phyloP scores from a whole-genome alignment of 2,329 filamentous ascomycete species.

The Gyromitra esculenta region DNA sequence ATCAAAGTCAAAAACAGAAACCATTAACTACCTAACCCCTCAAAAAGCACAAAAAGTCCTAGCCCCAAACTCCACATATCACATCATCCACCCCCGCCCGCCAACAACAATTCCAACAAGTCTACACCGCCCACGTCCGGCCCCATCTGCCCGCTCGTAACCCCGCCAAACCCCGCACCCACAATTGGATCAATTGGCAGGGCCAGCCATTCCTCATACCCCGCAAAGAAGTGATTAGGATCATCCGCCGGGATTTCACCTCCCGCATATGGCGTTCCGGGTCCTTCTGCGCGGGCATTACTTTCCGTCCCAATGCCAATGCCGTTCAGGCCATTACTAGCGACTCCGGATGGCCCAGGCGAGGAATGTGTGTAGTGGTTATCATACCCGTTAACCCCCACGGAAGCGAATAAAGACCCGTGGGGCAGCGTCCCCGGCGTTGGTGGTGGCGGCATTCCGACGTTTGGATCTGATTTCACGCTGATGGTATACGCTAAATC shows the following conservation, averaged over 20 bases:
- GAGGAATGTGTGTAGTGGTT: conserved; percentile 26
- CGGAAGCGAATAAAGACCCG: neutral
- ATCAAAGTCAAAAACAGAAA: neutral
- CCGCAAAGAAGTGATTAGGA: conserved; percentile 47
- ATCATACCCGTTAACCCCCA: conserved; percentile 4
- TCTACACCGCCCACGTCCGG: conserved; percentile 72
- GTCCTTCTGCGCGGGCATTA: neutral
- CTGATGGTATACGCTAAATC: neutral
- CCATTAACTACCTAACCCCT: neutral
- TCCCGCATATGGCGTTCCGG: conserved; percentile 12
- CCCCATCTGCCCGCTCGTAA: conserved; percentile 66
- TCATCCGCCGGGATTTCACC: conserved; percentile 33
- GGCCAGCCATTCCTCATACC: conserved; percentile 65
- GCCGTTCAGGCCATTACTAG: neutral
- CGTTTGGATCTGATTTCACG: conserved; percentile 41
- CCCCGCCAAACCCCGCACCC: conserved; percentile 62
- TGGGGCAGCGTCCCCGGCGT: conserved; percentile 5
- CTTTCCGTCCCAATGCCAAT: conserved; percentile 5
- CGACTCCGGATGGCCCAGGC: neutral
- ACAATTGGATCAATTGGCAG: conserved; percentile 65
- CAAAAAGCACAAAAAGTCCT: conserved; percentile 24
- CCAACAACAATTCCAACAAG: conserved; percentile 67
- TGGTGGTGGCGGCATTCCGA: conserved; percentile 51
- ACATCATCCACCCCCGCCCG: conserved; percentile 43
- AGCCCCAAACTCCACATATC: neutral